phyloP scores from a whole-genome alignment of 306 rosid species.

The Prunus mongolica region DNA sequence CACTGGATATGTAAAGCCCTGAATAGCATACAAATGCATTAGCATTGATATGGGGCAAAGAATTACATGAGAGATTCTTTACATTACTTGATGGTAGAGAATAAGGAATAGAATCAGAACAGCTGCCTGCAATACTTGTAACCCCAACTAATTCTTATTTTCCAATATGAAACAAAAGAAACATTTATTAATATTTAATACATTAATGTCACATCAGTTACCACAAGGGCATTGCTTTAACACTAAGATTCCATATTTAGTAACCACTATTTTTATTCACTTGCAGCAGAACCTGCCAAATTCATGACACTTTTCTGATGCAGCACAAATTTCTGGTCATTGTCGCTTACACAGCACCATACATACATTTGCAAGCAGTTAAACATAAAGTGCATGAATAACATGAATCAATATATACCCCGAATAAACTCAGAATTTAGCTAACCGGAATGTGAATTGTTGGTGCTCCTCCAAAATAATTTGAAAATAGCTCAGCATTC shows the following conservation, averaged over 20 bases:
- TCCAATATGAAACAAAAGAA: neutral
- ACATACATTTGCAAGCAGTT: neutral
- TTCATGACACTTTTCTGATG: neutral
- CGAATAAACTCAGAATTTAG: slow-evolving; percentile 3
- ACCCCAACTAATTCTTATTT: neutral
- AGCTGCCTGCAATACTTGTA: neutral
- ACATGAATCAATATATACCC: neutral
- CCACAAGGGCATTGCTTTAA: neutral
- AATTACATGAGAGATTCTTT: neutral
- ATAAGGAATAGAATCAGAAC: neutral
- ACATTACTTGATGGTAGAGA: neutral
- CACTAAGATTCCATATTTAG: neutral
- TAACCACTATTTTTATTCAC: neutral
- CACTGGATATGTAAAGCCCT: slow-evolving; percentile 96
- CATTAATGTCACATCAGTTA: neutral
- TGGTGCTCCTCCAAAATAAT: slow-evolving; percentile 54
- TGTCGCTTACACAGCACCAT: neutral
- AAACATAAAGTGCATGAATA: neutral
- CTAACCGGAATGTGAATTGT: slow-evolving; percentile 56
- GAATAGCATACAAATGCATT: slow-evolving; percentile 28
- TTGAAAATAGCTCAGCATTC: slow-evolving; percentile 59
- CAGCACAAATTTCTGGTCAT: neutral
- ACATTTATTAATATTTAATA: neutral
- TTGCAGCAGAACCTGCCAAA: neutral
- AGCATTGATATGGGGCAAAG: slow-evolving; percentile 18